A percentile compares a stretch with the other conserved stretches of the same genome.
These are phyloP conservation scores for Exsudoporus frostii DNA, from an alignment of 768 basidiomycete genomes.

Conservation along the genomic window DNA sequence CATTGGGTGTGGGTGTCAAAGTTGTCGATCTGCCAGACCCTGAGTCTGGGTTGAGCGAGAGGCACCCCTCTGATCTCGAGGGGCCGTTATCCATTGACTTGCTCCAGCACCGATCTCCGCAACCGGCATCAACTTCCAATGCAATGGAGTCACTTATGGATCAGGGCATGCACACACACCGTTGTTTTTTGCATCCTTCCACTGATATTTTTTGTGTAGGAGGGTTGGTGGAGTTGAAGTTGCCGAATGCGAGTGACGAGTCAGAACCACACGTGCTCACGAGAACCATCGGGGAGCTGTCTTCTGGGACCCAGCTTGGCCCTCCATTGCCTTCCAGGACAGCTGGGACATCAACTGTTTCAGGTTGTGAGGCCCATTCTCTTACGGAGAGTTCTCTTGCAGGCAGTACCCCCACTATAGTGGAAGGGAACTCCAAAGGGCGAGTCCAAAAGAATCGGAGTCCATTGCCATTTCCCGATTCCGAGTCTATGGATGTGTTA, in stretches of 20 bases:
- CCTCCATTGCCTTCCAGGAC: conserved; percentile 16
- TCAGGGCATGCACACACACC: conserved; percentile 38
- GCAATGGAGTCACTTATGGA: conserved; percentile 70
- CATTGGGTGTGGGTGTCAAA: conserved; percentile 68
- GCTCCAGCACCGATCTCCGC: conserved; percentile 13
- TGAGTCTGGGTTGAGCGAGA: conserved; percentile 21
- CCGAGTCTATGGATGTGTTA: conserved; percentile 1
- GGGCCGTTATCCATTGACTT: conserved; percentile 28
- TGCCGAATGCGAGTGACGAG: conserved; percentile 37
- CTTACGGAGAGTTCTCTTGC: neutral
- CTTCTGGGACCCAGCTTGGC: conserved; percentile 35
- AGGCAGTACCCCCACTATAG: neutral
- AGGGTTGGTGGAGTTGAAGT: conserved; percentile 54
- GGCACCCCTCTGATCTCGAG: conserved; percentile 20
- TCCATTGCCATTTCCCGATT: conserved; percentile 1
- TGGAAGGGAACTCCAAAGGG: conserved; percentile 6
- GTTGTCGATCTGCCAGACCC: conserved; percentile 34
- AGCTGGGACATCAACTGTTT: neutral
- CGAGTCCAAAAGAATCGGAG: neutral
- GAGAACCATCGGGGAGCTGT: conserved; percentile 42
- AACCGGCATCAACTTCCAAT: conserved; percentile 22
- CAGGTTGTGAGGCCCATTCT: neutral
- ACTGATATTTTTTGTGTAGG: conserved; percentile 33
- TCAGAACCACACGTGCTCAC: conserved; percentile 37
- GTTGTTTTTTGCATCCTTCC: neutral